phyloP scores from a whole-genome alignment of 306 rosid genomes.

The Dryas octopetala region DNA sequence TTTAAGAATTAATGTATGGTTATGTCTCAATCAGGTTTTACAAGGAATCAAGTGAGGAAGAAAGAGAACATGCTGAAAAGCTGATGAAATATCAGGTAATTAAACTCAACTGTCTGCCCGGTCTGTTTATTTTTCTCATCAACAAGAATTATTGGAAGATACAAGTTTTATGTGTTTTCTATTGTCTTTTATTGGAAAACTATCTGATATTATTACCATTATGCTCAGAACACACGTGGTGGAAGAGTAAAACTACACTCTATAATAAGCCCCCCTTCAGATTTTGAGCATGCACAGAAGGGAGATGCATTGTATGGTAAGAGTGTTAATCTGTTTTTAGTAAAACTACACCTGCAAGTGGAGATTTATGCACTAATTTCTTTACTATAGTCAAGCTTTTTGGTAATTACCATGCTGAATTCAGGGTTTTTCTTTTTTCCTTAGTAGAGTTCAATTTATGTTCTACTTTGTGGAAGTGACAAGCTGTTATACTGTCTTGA shows the following conservation, averaged over 20 bases:
- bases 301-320: conserved; percentile 77
- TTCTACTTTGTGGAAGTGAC: no score
- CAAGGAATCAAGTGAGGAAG: conserved; percentile 86
- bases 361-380: no score
- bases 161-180: not conserved
- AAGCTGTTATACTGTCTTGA: no score
- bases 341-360: no score
- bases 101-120: not conserved
- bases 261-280: conserved; percentile 59
- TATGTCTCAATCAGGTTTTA: conserved; percentile 51
- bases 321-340: conserved; percentile 4
- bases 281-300: conserved; percentile 60
- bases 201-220: not conserved
- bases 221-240: conserved; percentile 68
- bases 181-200: not conserved
- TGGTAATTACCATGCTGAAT: no score
- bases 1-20: conserved; percentile 17
- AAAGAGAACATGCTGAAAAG: conserved; percentile 83
- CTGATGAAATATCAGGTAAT: conserved; percentile 78
- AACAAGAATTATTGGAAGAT: not conserved
- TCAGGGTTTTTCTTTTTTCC: no score
- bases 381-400: no score
- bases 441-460: no score
- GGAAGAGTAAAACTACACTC: conserved; percentile 73
- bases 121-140: not conserved